Base-by-base conservation (phyloP, 2,329 filamentous ascomycete genomes). In the Exophiala phaeomuriformis region DNA sequence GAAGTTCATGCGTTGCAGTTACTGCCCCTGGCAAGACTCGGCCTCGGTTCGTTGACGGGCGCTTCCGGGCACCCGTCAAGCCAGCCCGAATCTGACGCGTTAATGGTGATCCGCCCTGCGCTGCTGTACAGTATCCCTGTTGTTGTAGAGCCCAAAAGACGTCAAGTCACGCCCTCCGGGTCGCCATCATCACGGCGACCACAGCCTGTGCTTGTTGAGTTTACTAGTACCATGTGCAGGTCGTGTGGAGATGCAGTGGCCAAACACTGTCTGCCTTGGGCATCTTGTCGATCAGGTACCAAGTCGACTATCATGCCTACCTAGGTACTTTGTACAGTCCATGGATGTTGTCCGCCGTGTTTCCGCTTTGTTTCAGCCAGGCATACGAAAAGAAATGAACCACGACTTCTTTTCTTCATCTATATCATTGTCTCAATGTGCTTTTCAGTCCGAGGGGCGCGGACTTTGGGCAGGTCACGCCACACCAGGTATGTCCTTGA, bases 341-440 rank as follows among this genome's bases (percentile, higher is more conserved):
- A 19, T 19, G 19, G 12, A 3, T 28, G 39, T 41, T 28, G n/a
- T n/a, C 19, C 19, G 19, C 19, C 19, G 19, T 19, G 1, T 19
- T 19, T 19, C 19, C 19, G 19, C 19, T 19, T 19, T 19, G 19
- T 19, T 19, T 19, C 19, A 19, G 19, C 19, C 27, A 40, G 29
- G 27, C 27, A 10, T 41, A 28, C 33, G 27, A 40, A 8, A 41
- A 43, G 37, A 42, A 51, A 46, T 12, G 32, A 30, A 28, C 10
- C 7, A 42, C 32, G 37, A 44, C 54, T 55, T 57, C 52, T 57
- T 39, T 57, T 49, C 49, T 53, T 33, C 12, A 36, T 57, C 55
- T 57, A 55, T 57, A 52, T 31, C 55, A 31, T 32, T 43, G 33
- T 53, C 42, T 48, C 52, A 19, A 1, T 19, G 19, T 19, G 19